Conservation (phyloP, 2,329 filamentous ascomycete genomes). For the Arthrobotrys sinensis region DNA sequence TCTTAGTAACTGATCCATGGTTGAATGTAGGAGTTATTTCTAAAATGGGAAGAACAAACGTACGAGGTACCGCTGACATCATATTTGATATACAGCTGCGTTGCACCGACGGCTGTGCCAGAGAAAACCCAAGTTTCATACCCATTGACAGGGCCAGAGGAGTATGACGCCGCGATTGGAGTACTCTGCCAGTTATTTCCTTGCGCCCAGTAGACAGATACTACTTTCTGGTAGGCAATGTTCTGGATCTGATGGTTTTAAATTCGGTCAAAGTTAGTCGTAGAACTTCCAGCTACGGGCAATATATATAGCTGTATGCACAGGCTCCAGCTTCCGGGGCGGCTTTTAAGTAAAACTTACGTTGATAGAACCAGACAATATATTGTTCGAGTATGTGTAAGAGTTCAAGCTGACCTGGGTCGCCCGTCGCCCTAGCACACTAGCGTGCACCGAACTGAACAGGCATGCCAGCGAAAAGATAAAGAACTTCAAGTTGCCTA, state of each 20-base stretch:
- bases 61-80: conserved; percentile 64
- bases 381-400: conserved; percentile 63
- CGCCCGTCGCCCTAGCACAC: conserved; percentile 61
- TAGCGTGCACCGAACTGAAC: conserved; percentile 32
- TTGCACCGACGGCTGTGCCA: conserved; percentile 64
- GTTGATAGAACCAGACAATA: conserved; percentile 64
- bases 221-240: conserved; percentile 63
- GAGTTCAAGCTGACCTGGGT: conserved; percentile 63
- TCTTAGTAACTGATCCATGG: background rate
- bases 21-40: background rate
- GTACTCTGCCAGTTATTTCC: conserved; percentile 62
- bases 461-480: conserved; percentile 28
- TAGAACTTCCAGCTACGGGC: background rate
- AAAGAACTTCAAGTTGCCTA: conserved; percentile 25
- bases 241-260: conserved; percentile 63
- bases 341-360: conserved; percentile 50
- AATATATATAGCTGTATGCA: background rate
- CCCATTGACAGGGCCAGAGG: conserved; percentile 55
- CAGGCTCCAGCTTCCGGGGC: background rate
- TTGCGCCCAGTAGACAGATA: conserved; percentile 63
- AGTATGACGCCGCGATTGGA: conserved; percentile 62
- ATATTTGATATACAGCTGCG: conserved; percentile 65
- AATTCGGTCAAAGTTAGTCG: background rate
- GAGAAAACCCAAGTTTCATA: conserved; percentile 65
- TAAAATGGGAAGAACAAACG: conserved; percentile 13